Evolutionary conservation across 768 basidiomycete genomes (phyloP), one percentile per base, ranked within the genome.

Genomic region (Russula sp.): DNA sequence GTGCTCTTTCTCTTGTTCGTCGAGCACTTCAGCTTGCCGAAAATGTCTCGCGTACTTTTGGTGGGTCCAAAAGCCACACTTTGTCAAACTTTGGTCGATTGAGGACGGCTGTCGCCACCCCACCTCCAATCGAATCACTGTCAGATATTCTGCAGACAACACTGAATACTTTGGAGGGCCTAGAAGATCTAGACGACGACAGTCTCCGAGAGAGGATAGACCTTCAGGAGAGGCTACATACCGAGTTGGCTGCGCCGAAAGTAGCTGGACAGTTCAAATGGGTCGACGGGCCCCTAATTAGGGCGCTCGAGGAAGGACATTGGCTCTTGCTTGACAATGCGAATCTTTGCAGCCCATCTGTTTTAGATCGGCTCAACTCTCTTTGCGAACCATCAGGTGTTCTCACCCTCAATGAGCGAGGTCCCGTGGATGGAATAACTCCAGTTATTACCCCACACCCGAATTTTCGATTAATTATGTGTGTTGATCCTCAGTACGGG

Each of bases 361-460:
- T 99, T 16, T 83, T 99, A 22, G 97, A 99, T 75, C 84, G 97
- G 40, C 84, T 99, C 45, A 99, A 99, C 74, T 94, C 94, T 35
- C 84, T 99, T 10, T 98, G 96, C 72, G 97, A 99, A 75, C 80
- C 81, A 13, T 80, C 88, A 58, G 97, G 97, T 4, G 78, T 77
- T 2, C 76, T 99, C 39, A 84, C 85, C n/a, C 79, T 99, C 49
- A 96, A 85, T 68, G 97, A 99, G 73, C 84, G 91, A 55, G 97
- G 97, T 0, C 83, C 87, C 39, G 84, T 94, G 55, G 76, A 89
- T 63, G 94, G 91, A 31, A 75, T 78, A 22, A 84, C 94, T 2
- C 84, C 93, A 68, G 73, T 85, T 56, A 75, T 98, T 65, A 78
- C 74, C 47, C 95, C 97, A 2, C 95, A 98, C 71, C 85, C 88